Evolutionary conservation across 768 basidiomycete genomes (phyloP).

Genomic region (Podaxis rugospora): DNA sequence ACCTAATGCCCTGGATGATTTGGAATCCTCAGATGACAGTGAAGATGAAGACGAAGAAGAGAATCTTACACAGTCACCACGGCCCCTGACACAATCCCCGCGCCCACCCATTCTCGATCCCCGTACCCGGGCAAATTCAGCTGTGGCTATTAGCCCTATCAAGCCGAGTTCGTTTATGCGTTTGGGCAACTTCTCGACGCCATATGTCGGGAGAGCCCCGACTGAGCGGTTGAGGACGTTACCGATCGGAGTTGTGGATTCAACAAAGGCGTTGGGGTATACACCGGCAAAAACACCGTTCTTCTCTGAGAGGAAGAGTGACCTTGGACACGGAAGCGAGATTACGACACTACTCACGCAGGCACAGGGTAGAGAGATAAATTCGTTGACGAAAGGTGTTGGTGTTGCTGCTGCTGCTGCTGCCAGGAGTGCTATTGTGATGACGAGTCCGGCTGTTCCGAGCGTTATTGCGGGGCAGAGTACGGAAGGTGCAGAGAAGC

Average conservation of each 20-base stretch:
- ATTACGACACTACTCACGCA: conserved; percentile 19
- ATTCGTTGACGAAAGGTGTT: conserved; percentile 8
- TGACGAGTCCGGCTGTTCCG: background rate
- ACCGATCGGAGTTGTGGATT: conserved; percentile 24
- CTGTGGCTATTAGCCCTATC: conserved; percentile 20
- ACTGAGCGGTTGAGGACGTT: conserved; percentile 27
- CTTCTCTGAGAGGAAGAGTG: conserved; percentile 43
- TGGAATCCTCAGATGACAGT: conserved; percentile 58
- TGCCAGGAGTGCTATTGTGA: background rate
- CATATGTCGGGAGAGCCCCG: conserved; percentile 45
- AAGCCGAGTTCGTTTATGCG: conserved; percentile 50
- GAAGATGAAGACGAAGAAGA: conserved; percentile 36
- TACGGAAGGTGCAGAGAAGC: conserved; percentile 1
- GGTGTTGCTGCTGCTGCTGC: conserved; percentile 10
- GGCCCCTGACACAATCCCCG: conserved; percentile 14
- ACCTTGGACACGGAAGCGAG: conserved; percentile 28
- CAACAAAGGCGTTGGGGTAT: conserved; percentile 50
- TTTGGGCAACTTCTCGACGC: conserved; percentile 67
- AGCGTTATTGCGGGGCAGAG: conserved; percentile 6
- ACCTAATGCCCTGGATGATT: conserved; percentile 69
- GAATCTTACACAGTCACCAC: conserved; percentile 19
- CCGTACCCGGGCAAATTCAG: conserved; percentile 35
- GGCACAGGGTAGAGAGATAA: background rate
- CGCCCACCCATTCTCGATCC: conserved; percentile 25
- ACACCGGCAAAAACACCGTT: conserved; percentile 38